Base-by-base conservation (phyloP, 2,329 filamentous ascomycete species). In the Penicillium sumatraense region DNA sequence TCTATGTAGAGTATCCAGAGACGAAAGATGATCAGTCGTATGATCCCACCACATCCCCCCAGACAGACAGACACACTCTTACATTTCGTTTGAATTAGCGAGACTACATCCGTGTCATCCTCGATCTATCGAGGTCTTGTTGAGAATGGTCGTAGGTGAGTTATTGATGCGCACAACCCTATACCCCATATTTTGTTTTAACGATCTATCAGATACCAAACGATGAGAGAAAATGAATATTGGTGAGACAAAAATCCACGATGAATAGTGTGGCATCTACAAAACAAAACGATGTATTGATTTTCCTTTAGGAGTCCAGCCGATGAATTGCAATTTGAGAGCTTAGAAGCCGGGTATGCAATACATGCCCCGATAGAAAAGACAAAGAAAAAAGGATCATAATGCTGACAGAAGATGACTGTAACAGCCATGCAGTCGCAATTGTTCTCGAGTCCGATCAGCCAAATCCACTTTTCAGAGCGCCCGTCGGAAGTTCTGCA, bases 91-190 rank as follows among this genome's bases (percentile, higher is more conserved):
- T 46, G 5, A n/a, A n/a, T 2, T 18, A 46, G 42, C n/a, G 45
- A 54, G 29, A 54, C 51, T 11, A 54, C 45, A 9, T 54, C 51
- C 5, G 20, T 54, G 36, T 38, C 44, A 14, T 54, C 51, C 9
- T 54, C 51, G 5, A 49, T 49, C 13, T 54, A 54, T 49, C 24
- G 38, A n/a, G 51, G 51, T 4, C 26, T 54, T 9, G 33, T 54
- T 20, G 51, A 53, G 16, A 53, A 53, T 48, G 51, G 51, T 10
- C 44, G 51, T 13, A 33, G 51, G 44, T 48, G 24, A 53, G 35
- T 7, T 2, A 31, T n/a, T 10, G 4, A 18, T 29, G 11, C 9
- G 8, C 7, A 24, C 23, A 3, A 24, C 20, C 21, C 7, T 38
- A 8, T 20, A 21, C 11, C 6, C 3, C 26, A 10, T 14, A 21